Evolutionary conservation across 495 filamentous ascomycete genomes (phyloP).

Genomic region (Xylaria telfairii): DNA sequence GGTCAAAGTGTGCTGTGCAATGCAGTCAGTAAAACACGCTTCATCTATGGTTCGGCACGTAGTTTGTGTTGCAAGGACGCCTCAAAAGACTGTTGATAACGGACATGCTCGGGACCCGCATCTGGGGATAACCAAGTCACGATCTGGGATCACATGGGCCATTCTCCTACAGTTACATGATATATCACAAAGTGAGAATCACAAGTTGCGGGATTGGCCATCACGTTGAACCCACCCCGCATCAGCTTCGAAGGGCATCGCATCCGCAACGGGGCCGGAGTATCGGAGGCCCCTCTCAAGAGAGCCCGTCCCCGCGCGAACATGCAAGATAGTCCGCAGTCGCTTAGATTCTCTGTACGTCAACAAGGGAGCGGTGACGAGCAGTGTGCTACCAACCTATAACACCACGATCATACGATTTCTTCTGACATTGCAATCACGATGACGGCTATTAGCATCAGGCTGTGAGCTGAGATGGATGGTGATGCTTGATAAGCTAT

Average conservation of each 20-base stretch:
- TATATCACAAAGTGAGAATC: background rate
- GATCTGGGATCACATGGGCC: constrained; percentile 12
- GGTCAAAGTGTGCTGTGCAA: constrained; percentile 14
- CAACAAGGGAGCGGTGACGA: constrained; percentile 1
- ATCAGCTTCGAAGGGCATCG: background rate
- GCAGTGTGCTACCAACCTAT: constrained; percentile 7
- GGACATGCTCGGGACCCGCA: constrained; percentile 7
- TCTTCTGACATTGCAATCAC: background rate
- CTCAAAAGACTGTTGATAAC: background rate
- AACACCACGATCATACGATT: constrained; percentile 21
- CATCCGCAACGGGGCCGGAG: background rate
- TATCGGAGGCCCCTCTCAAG: background rate
- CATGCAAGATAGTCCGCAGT: background rate
- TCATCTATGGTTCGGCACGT: background rate
- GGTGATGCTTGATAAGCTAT: constrained; percentile 5
- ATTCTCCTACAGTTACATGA: background rate
- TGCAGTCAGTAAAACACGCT: background rate
- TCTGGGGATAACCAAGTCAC: background rate
- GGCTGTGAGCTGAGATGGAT: background rate
- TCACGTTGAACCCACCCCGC: constrained; percentile 14
- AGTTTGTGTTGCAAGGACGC: background rate
- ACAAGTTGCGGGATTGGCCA: background rate
- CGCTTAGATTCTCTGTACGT: background rate
- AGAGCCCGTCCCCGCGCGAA: background rate
- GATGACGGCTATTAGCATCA: background rate